phyloP scores from a whole-genome alignment of 768 basidiomycete species.

The Suillus plorans region DNA sequence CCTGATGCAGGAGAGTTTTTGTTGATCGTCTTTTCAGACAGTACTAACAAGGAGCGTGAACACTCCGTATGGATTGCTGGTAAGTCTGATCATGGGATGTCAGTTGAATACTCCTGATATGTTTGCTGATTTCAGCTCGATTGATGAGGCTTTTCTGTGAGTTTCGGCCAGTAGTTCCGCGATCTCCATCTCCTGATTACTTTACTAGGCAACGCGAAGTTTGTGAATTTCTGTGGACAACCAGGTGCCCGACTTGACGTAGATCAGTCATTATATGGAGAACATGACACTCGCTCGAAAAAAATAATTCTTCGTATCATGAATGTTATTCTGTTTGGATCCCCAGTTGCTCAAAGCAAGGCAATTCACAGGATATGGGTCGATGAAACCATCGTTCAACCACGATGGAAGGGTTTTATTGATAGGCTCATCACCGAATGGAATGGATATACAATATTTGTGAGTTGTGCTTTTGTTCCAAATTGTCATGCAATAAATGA shows the following conservation, averaged over 20 bases:
- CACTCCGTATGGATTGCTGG: constrained; percentile 8
- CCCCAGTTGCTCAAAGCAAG: constrained; percentile 44
- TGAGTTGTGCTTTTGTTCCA: constrained; percentile 21
- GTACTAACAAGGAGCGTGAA: neutral
- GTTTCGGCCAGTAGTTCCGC: neutral
- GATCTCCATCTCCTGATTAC: neutral
- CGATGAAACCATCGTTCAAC: constrained; percentile 39
- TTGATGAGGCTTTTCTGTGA: constrained; percentile 44
- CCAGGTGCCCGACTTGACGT: constrained; percentile 34
- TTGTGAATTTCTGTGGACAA: constrained; percentile 39
- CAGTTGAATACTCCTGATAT: neutral
- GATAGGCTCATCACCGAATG: constrained; percentile 43
- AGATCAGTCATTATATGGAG: constrained; percentile 22
- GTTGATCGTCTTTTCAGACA: neutral
- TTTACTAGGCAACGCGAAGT: constrained; percentile 26
- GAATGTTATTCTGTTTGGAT: constrained; percentile 42
- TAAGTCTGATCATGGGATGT: neutral
- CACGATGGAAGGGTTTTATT: constrained; percentile 42
- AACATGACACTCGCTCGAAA: constrained; percentile 10
- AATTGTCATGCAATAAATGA: neutral
- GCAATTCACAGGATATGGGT: constrained; percentile 44
- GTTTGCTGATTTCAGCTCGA: constrained; percentile 31
- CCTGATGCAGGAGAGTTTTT: neutral
- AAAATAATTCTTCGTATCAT: constrained; percentile 36
- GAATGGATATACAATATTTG: constrained; percentile 48